phyloP scores from a whole-genome alignment of 1,139 yeast genomes.

The Diutina ranongensis region DNA sequence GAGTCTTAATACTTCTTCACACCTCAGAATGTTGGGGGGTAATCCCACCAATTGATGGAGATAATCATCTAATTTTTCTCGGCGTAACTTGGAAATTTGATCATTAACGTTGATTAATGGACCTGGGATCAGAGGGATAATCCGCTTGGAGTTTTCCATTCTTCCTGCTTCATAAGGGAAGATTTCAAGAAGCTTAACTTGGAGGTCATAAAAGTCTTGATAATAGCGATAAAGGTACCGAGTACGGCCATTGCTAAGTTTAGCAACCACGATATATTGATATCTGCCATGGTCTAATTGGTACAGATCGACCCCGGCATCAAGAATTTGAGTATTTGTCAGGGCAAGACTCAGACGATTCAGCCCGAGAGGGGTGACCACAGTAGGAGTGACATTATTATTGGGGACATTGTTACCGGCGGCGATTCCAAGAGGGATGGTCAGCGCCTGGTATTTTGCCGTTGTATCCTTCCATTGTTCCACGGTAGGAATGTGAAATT shows the following conservation, averaged over 20 bases:
- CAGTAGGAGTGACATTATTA: not conserved
- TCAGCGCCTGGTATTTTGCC: constrained; percentile 86
- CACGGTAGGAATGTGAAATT: constrained; percentile 73
- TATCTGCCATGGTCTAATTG: constrained; percentile 79
- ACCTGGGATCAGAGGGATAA: constrained; percentile 92
- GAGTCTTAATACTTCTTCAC: constrained; percentile 55
- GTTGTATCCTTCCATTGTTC: constrained; percentile 92
- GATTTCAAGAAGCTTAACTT: constrained; percentile 68
- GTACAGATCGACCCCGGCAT: constrained; percentile 72
- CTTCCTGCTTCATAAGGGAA: constrained; percentile 94
- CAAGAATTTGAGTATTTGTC: constrained; percentile 27
- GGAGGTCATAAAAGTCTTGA: constrained; percentile 94
- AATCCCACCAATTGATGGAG: constrained; percentile 62
- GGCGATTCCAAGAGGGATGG: constrained; percentile 61
- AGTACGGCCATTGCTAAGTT: constrained; percentile 53
- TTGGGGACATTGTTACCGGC: not conserved
- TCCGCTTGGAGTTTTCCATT: constrained; percentile 57
- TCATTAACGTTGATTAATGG: constrained; percentile 91
- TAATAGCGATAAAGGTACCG: constrained; percentile 79
- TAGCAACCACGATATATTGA: constrained; percentile 73
- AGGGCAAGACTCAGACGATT: constrained; percentile 25
- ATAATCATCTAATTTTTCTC: constrained; percentile 77
- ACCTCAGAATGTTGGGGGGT: constrained; percentile 68
- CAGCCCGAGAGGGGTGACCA: not conserved
- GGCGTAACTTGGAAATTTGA: constrained; percentile 71